phyloP scores from a whole-genome alignment of 2,329 filamentous ascomycete genomes.

The Fusarium devonianum region DNA sequence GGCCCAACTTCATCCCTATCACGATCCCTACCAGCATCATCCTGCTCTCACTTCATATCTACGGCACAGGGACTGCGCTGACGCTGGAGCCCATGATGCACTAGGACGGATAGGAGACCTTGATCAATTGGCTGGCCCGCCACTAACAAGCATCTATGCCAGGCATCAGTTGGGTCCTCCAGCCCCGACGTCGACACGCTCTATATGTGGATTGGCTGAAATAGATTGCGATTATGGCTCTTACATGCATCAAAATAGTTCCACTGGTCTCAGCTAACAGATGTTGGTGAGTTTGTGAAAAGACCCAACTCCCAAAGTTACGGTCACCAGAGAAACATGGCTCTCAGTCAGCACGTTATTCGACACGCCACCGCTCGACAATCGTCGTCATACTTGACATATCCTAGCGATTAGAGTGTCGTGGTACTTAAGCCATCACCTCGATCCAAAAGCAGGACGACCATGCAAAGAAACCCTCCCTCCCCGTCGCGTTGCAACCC shows the following conservation, averaged over 20 bases:
- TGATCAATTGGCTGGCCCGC: constrained; percentile 13
- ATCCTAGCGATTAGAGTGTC: constrained; percentile 31
- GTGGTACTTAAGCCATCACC: constrained; percentile 26
- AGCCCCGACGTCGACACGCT: constrained; percentile 12
- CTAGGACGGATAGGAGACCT: constrained; percentile 12
- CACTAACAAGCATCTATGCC: constrained; percentile 15
- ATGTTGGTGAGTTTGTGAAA: too few species aligned
- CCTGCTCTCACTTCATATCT: constrained; percentile 21
- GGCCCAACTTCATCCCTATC: constrained; percentile 29
- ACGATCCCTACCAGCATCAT: constrained; percentile 32
- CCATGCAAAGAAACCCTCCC: too few species aligned
- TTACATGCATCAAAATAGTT: background rate
- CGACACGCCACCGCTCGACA: constrained; percentile 8
- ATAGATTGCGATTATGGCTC: constrained; percentile 10
- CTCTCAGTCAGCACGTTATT: constrained; percentile 5
- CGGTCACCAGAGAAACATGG: background rate
- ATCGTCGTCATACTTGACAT: constrained; percentile 13
- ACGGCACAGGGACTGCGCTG: constrained; percentile 30
- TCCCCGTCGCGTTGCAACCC: constrained; percentile 27
- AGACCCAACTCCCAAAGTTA: constrained; percentile 1
- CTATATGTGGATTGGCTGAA: constrained; percentile 7
- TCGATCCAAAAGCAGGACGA: constrained; percentile 12
- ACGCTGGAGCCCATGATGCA: constrained; percentile 14
- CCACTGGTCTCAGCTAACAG: constrained; percentile 12
- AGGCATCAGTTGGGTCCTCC: constrained; percentile 3